phyloP scores from a whole-genome alignment of 139 green algal genomes.

The Prasinococcaceae sp. region DNA sequence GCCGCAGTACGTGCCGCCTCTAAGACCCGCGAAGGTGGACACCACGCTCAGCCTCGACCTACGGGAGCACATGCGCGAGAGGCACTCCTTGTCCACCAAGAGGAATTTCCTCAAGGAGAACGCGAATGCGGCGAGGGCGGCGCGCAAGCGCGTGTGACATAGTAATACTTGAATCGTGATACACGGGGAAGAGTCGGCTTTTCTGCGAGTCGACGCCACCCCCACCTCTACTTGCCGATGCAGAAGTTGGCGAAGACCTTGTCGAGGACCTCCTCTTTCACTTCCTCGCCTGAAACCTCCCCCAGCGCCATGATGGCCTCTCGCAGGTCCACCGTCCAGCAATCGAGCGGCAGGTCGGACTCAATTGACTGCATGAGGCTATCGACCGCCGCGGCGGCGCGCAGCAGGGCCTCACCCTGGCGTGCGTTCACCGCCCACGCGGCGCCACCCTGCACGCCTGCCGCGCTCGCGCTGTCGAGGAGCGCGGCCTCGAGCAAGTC shows the following conservation, averaged over 20 bases:
- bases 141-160: no score
- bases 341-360: constrained; percentile 69
- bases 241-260: constrained; percentile 71
- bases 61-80: no score
- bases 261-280: constrained; percentile 75
- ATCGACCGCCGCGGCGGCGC: constrained; percentile 24
- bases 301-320: constrained; percentile 67
- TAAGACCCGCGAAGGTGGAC: background rate
- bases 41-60: constrained; percentile 3
- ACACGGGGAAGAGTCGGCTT: no score
- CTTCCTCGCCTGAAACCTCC: constrained; percentile 71
- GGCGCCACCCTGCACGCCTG: constrained; percentile 27
- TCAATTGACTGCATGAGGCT: constrained; percentile 35
- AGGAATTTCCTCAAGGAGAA: no score
- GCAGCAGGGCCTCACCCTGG: constrained; percentile 19
- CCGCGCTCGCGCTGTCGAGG: constrained; percentile 14
- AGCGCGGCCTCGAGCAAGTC: constrained; percentile 41
- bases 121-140: no score
- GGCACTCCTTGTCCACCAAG: no score
- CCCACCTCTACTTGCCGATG: constrained; percentile 77
- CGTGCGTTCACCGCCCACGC: constrained; percentile 70
- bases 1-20: constrained; percentile 31
- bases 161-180: no score
- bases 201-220: no score
- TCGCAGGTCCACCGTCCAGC: constrained; percentile 91